phyloP scores from a whole-genome alignment of 2,329 filamentous ascomycete species.

The Stachybotrys chlorohalonatus region DNA sequence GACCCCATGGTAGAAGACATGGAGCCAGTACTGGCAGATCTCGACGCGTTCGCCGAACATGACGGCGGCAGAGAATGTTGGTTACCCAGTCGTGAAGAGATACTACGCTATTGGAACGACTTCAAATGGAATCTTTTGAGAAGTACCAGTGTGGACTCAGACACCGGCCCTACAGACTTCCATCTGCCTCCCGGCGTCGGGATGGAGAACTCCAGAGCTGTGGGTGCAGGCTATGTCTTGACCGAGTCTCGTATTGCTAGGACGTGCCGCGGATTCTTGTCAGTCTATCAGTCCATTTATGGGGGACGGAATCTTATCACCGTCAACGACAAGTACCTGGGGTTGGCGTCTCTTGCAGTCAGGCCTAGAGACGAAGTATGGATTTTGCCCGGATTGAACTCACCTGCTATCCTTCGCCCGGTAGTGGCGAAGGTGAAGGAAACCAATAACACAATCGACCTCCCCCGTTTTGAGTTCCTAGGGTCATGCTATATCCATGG shows the following conservation, averaged over 20 bases:
- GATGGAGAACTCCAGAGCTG: slow-evolving; percentile 7
- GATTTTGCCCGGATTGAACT: slow-evolving; percentile 11
- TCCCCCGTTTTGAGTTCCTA: slow-evolving; percentile 4
- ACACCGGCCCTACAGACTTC: slow-evolving; percentile 9
- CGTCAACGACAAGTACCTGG: slow-evolving; percentile 7
- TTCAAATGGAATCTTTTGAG: slow-evolving; percentile 10
- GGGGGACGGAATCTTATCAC: slow-evolving; percentile 13
- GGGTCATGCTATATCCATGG: slow-evolving; percentile 12
- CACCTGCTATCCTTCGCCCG: slow-evolving; percentile 8
- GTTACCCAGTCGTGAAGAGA: slow-evolving; percentile 9
- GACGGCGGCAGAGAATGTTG: slow-evolving; percentile 9
- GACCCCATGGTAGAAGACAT: slow-evolving; percentile 11
- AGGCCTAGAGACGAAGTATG: slow-evolving; percentile 12
- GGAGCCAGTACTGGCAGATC: slow-evolving; percentile 6
- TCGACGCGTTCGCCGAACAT: slow-evolving; percentile 8
- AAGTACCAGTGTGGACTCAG: slow-evolving; percentile 3
- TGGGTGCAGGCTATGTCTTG: slow-evolving; percentile 9
- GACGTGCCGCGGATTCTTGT: slow-evolving; percentile 9
- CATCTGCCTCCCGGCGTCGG: slow-evolving; percentile 8
- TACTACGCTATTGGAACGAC: slow-evolving; percentile 11
- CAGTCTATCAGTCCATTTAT: slow-evolving; percentile 8
- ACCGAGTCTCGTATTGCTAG: slow-evolving; percentile 6
- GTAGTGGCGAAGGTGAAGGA: not conserved
- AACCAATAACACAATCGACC: not conserved
- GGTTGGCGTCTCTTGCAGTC: slow-evolving; percentile 8